Evolutionary conservation across 2,329 filamentous ascomycete species (phyloP), one percentile per base, ranked within the genome.

Genomic region (Verticillium longisporum): DNA sequence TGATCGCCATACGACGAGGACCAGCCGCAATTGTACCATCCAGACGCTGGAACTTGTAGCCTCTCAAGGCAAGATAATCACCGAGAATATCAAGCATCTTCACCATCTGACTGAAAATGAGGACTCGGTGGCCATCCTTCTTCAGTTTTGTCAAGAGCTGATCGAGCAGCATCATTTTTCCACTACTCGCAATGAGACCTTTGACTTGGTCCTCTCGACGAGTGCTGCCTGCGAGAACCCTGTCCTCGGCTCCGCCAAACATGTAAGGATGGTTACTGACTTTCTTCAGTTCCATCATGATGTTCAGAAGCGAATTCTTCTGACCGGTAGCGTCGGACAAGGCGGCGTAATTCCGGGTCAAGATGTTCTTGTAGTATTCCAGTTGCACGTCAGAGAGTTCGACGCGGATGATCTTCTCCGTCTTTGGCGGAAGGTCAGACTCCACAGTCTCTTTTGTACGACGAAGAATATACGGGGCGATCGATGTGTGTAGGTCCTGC

Each of bases 201-300:
- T 96, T 95, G 68, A 99, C 85, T 65, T 92, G 87, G 71, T 98
- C 95, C 70, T 98, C 94, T 34, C 93, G 89, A 21, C 90, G 88
- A 59, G 85, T 84, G 69, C 89, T 92, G 14, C 91, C 92, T 62
- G 86, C 88, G 58, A 98, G 77, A 13, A 98, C 91, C 67, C 90
- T 91, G 61, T 96, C 91, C 72, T 99, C 95, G 2, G 92, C 94
- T 64, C 92, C 93, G 2, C 91, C 89, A 68, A 99, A 98, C 88
- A 99, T 96, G 77, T 97, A 96, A 1, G 95, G 94, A 72, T 99
- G 95, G 70, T 99, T 99, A 77, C 94, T 98, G 72, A 95, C 92
- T 76, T 99, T 99, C 80, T 99, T 99, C 70, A 99, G 76, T 74
- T 99, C 95, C 95, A 99, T 99, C 86, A 99, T 97, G 73, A 99